Percentiles rank a stretch among this genome's conserved stretches.
Conservation (phyloP, 805 yeast genomes). For the Spencermartinsiella europaea region DNA sequence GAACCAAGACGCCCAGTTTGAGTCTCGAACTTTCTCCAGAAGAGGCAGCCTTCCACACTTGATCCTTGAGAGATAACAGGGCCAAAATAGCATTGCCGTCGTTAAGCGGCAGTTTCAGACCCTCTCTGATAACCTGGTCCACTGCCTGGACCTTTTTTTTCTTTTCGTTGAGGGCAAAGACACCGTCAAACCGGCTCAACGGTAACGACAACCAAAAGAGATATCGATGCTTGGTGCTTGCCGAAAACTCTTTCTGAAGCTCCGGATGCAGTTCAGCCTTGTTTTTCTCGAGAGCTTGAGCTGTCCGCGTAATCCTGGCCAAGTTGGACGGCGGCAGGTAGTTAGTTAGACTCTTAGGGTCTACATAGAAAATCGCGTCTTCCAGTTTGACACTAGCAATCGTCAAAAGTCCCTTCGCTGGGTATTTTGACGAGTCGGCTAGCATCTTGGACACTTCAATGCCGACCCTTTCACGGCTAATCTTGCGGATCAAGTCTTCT, state of each 20-base stretch:
- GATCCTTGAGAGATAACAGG: slow-evolving; percentile 16
- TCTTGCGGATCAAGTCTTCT: slow-evolving; percentile 58
- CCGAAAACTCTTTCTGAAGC: not conserved
- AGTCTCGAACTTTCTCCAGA: slow-evolving; percentile 28
- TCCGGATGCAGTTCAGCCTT: slow-evolving; percentile 16
- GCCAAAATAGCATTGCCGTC: slow-evolving; percentile 49
- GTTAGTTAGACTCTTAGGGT: slow-evolving; percentile 13
- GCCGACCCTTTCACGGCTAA: slow-evolving; percentile 87
- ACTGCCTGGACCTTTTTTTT: slow-evolving; percentile 37
- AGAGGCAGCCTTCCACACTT: not conserved
- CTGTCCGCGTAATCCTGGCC: slow-evolving; percentile 4
- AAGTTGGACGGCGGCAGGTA: slow-evolving; percentile 12
- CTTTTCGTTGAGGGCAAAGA: slow-evolving; percentile 37
- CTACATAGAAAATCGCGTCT: slow-evolving; percentile 50
- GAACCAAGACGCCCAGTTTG: slow-evolving; percentile 58
- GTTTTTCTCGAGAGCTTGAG: slow-evolving; percentile 5
- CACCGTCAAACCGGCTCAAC: slow-evolving; percentile 45
- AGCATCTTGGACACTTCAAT: slow-evolving; percentile 76
- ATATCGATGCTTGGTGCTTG: not conserved
- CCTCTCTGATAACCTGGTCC: slow-evolving; percentile 56
- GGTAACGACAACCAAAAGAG: slow-evolving; percentile 46
- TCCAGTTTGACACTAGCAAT: slow-evolving; percentile 52
- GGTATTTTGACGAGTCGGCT: slow-evolving; percentile 44
- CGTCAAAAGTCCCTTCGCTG: slow-evolving; percentile 57
- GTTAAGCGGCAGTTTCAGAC: slow-evolving; percentile 57